Conservation (phyloP, 23 red algal genomes). For the Gracilaria domingensis region DNA sequence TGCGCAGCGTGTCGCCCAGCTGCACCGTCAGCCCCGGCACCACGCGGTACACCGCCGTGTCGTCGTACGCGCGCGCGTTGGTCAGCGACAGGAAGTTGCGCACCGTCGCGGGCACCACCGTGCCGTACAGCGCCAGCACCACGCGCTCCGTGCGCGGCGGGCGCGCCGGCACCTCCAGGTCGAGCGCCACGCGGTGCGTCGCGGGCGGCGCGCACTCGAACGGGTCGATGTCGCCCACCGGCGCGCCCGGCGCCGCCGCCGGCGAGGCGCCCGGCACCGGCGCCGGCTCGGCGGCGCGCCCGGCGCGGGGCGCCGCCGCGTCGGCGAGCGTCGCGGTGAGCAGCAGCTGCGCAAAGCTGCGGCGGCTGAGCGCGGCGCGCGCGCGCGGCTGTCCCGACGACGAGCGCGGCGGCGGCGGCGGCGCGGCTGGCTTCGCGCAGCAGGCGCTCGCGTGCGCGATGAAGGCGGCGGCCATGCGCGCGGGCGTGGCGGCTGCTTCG, state of each 20-base stretch:
- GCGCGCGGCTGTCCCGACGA: too few relatives aligned
- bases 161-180: conserved; percentile 45
- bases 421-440: not conserved
- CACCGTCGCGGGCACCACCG: conserved; percentile 63
- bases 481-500: not conserved
- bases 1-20: conserved; percentile 72
- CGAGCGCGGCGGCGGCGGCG: not conserved
- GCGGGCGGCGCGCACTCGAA: conserved; percentile 25
- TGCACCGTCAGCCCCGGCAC: conserved; percentile 79
- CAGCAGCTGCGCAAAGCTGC: not conserved
- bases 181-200: conserved; percentile 71
- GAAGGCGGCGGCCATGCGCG: not conserved
- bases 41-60: conserved; percentile 70
- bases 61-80: conserved; percentile 30
- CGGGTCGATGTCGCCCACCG: conserved; percentile 44
- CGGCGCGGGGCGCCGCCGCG: not conserved
- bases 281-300: too few relatives aligned
- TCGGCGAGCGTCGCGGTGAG: not conserved
- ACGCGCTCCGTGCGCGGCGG: conserved; percentile 46
- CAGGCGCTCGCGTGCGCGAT: not conserved
- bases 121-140: conserved; percentile 81
- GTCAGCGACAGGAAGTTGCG: conserved; percentile 64
- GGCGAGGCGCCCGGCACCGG: not conserved
- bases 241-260: not conserved
- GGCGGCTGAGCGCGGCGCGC: not conserved